These are phyloP conservation scores for Lablab purpureus DNA, from an alignment of 306 rosid genomes.

Conservation along the genomic window DNA sequence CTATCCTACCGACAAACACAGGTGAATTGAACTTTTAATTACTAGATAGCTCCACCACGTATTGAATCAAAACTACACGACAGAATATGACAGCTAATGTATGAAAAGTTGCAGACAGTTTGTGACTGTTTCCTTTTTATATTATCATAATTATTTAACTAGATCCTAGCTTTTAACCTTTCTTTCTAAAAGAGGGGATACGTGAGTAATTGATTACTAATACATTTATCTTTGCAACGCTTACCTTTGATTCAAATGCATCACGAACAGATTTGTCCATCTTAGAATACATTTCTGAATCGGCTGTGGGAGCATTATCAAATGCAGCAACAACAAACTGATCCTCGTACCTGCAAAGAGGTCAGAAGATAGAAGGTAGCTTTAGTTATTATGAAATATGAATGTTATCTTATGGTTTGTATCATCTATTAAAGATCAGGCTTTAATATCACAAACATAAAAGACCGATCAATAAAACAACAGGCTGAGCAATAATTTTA, in stretches of 20 bases:
- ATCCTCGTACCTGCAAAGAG: conserved; percentile 68
- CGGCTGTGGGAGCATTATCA: conserved; percentile 95
- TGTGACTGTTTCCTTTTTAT: conserved; percentile 3
- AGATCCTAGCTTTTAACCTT: conserved; percentile 22
- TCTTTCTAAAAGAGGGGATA: not conserved
- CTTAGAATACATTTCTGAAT: conserved; percentile 79
- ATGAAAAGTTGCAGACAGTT: conserved; percentile 18
- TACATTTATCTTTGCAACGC: conserved; percentile 43
- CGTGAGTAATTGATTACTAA: not conserved
- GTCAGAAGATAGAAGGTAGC: conserved; percentile 40
- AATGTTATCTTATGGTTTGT: conserved; percentile 33
- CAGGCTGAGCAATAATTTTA: conserved; percentile 30
- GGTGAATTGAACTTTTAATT: not conserved
- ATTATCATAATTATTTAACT: not conserved
- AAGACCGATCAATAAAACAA: not conserved
- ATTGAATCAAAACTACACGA: conserved; percentile 36
- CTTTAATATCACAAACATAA: conserved; percentile 21
- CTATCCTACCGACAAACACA: conserved; percentile 23
- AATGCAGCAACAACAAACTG: conserved; percentile 82
- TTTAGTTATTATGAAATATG: conserved; percentile 17
- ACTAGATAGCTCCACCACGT: conserved; percentile 25
- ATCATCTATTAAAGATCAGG: conserved; percentile 12
- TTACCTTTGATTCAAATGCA: conserved; percentile 81
- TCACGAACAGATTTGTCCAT: conserved; percentile 78
- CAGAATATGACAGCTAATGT: not conserved